phyloP scores from a whole-genome alignment of 2,329 filamentous ascomycete species.

The Claviceps sp. region DNA sequence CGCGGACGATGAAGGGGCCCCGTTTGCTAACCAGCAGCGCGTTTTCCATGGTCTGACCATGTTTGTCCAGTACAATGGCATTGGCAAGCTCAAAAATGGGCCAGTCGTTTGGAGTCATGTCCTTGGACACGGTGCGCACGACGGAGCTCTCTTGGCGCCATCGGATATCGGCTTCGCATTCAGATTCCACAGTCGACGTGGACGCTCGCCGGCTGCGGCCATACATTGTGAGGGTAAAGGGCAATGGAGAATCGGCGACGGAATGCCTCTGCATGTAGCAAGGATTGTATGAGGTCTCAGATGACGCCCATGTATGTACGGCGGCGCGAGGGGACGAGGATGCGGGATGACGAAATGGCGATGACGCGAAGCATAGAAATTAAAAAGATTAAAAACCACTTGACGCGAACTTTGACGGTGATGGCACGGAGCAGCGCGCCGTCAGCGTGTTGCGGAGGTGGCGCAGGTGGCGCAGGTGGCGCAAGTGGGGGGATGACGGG shows the following conservation, averaged over 20 bases:
- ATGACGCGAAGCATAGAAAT: neutral
- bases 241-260: neutral
- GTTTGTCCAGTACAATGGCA: slow-evolving; percentile 42
- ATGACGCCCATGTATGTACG: neutral
- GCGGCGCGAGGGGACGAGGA: neutral
- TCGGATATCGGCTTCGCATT: slow-evolving; percentile 22
- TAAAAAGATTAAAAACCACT: neutral
- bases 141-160: slow-evolving; percentile 23
- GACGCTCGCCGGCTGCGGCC: slow-evolving; percentile 28
- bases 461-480: no score
- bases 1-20: slow-evolving; percentile 48
- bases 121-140: slow-evolving; percentile 15
- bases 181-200: slow-evolving; percentile 30
- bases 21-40: slow-evolving; percentile 46
- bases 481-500: no score
- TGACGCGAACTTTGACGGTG: neutral
- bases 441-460: no score
- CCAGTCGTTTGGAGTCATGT: slow-evolving; percentile 34
- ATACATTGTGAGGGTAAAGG: slow-evolving; percentile 18
- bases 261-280: neutral
- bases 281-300: neutral
- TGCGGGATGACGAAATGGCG: neutral
- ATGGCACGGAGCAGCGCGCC: neutral
- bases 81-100: slow-evolving; percentile 49
- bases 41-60: slow-evolving; percentile 42